These are phyloP conservation scores for Tuber umbilicatum DNA, from an alignment of 495 filamentous ascomycete genomes.

Conservation along the genomic window DNA sequence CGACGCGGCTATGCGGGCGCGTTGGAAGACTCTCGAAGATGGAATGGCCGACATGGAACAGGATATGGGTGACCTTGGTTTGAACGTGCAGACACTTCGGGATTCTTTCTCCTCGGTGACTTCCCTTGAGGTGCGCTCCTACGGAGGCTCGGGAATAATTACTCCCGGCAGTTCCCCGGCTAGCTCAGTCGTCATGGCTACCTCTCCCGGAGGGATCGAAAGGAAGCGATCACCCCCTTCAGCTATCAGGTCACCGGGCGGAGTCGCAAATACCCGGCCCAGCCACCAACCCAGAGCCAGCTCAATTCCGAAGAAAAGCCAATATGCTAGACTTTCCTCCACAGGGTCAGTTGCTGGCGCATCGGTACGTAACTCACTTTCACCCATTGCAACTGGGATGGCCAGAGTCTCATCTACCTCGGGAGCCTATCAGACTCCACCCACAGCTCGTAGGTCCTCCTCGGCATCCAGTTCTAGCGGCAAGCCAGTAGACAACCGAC, in stretches of 20 bases:
- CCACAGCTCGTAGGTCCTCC: slow-evolving; percentile 27
- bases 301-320: slow-evolving; percentile 36
- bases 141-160: slow-evolving; percentile 62
- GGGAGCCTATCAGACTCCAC: slow-evolving; percentile 16
- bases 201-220: slow-evolving; percentile 38
- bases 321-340: slow-evolving; percentile 30
- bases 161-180: slow-evolving; percentile 87
- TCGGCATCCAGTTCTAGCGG: slow-evolving; percentile 28
- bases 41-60: slow-evolving; percentile 70
- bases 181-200: slow-evolving; percentile 72
- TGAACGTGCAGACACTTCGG: slow-evolving; percentile 67
- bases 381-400: slow-evolving; percentile 33
- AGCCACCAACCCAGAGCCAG: slow-evolving; percentile 23
- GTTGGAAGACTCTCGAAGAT: slow-evolving; percentile 67
- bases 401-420: slow-evolving; percentile 32
- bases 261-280: neutral
- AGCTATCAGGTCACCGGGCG: slow-evolving; percentile 5
- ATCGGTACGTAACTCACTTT: slow-evolving; percentile 16
- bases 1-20: slow-evolving; percentile 70
- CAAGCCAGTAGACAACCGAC: slow-evolving; percentile 51
- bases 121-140: slow-evolving; percentile 70
- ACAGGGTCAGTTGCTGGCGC: slow-evolving; percentile 9
- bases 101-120: slow-evolving; percentile 91
- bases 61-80: slow-evolving; percentile 63
- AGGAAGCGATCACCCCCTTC: slow-evolving; percentile 35